Conservation (phyloP, 1,284 basidiomycete genomes). For the Fomitopsis schrenkii region DNA sequence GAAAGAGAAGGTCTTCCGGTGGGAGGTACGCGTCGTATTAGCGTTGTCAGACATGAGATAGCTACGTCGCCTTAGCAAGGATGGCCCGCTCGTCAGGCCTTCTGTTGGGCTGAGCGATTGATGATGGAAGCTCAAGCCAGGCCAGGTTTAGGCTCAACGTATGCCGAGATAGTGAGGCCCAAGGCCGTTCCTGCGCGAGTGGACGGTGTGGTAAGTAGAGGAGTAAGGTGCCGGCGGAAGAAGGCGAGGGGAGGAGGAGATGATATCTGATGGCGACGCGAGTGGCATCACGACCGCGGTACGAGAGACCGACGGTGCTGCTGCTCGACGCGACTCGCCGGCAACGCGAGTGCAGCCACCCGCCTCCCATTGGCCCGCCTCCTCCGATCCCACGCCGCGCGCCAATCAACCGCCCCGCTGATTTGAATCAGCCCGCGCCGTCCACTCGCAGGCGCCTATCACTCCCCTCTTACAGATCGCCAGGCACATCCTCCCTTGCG, state of each 20-base stretch:
- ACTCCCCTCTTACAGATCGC: not conserved
- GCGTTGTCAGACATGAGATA: not conserved
- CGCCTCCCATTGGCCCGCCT: too few relatives aligned
- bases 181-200: too few relatives aligned
- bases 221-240: too few relatives aligned
- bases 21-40: not conserved
- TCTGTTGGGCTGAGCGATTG: not conserved
- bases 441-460: not conserved
- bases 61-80: not conserved
- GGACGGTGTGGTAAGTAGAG: too few relatives aligned
- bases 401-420: not conserved
- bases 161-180: not conserved
- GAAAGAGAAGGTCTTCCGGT: slow-evolving; percentile 6
- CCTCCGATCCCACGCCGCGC: too few relatives aligned
- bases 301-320: too few relatives aligned
- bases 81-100: not conserved
- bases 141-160: not conserved
- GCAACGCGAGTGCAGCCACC: too few relatives aligned
- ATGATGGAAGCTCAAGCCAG: not conserved
- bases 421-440: too few relatives aligned
- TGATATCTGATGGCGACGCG: too few relatives aligned
- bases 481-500: not conserved
- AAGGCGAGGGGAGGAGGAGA: too few relatives aligned
- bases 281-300: too few relatives aligned
- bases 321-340: too few relatives aligned